Evolutionary conservation across 768 basidiomycete species (phyloP), one percentile per base, ranked within the genome.

Genomic region (Chalciporus chontae): DNA sequence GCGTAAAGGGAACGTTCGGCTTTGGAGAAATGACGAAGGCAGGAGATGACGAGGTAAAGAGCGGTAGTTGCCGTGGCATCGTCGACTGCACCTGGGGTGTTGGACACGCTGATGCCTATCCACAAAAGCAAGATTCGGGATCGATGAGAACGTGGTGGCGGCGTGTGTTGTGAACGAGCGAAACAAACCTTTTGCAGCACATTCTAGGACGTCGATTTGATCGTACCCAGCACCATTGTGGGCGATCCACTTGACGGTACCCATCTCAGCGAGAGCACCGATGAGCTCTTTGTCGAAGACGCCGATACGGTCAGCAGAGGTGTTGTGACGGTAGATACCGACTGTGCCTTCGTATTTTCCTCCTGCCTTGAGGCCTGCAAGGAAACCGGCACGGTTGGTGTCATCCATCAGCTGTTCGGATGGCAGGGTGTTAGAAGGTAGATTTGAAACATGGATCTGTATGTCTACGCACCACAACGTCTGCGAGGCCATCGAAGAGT

Each of bases 171-270:
- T 23, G 8, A 32, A 38, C 14, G 54, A 43, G 39, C 11, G 8
- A 3, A 11, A 21, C 67, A 15, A 57, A 87, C 90, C 88, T 67
- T 77, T 77, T 9, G 75, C 79, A 61, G 80, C 87, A 66, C 85
- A 86, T 4, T 85, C 85, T 7, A 70, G 66, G 14, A 93, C 81
- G 61, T 94, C 87, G 55, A 95, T 85, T 53, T 85, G 83, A 64
- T 96, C 92, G 64, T 96, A 96, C 0, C 94, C 92, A 0, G 94
- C 92, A 10, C 93, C 94, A 50, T 94, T 94, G 67, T 93, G 92
- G 1, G 85, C 89, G 63, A 95, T 90, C 85, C 87, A 93, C 61
- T 84, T 84, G 54, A 94, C 77, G 17, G 73, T 75, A 1, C 74
- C 54, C 4, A 43, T 62, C 37, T 48, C 53, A 1, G 90, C 84